These are phyloP conservation scores for Sporodiniella umbellata DNA, from an alignment of 371 early-diverging fungal genomes.

Conservation along the genomic window DNA sequence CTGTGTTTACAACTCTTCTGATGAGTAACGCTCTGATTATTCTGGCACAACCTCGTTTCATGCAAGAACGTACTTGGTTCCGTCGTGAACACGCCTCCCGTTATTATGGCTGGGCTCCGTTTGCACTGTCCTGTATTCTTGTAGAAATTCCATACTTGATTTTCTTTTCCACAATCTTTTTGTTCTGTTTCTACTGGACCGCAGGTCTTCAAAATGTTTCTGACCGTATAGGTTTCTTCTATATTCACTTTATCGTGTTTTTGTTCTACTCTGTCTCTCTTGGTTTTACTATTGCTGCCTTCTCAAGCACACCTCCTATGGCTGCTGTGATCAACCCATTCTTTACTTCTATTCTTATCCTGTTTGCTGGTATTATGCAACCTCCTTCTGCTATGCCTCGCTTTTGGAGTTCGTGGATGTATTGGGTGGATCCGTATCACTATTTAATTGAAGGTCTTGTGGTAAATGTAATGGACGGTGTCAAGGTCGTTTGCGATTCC, in stretches of 20 bases:
- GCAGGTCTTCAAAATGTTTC: slow-evolving; percentile 53
- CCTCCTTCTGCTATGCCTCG: slow-evolving; percentile 63
- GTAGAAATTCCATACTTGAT: slow-evolving; percentile 62
- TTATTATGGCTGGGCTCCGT: slow-evolving; percentile 71
- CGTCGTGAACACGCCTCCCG: slow-evolving; percentile 70
- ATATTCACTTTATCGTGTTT: slow-evolving; percentile 56
- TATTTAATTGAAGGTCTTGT: slow-evolving; percentile 75
- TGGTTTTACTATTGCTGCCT: slow-evolving; percentile 52
- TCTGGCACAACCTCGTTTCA: slow-evolving; percentile 71
- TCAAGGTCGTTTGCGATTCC: slow-evolving; percentile 48
- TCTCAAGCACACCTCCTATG: slow-evolving; percentile 54
- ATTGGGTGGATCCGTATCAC: slow-evolving; percentile 71
- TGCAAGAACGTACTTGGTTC: slow-evolving; percentile 67
- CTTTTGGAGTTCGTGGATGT: slow-evolving; percentile 80
- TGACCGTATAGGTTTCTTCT: slow-evolving; percentile 57
- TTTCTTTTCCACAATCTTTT: slow-evolving; percentile 53
- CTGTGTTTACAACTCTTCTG: slow-evolving; percentile 65
- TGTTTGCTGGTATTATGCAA: slow-evolving; percentile 75
- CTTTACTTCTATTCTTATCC: slow-evolving; percentile 61
- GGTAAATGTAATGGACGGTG: slow-evolving; percentile 61
- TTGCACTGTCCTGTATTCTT: slow-evolving; percentile 49
- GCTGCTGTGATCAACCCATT: slow-evolving; percentile 74
- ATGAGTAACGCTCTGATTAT: slow-evolving; percentile 69
- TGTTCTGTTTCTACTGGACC: slow-evolving; percentile 70
- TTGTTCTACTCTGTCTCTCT: slow-evolving; percentile 65